Percentiles rank a stretch among this genome's conserved stretches.
phyloP scores from a whole-genome alignment of 306 rosid genomes.

The Rosa multiflora region DNA sequence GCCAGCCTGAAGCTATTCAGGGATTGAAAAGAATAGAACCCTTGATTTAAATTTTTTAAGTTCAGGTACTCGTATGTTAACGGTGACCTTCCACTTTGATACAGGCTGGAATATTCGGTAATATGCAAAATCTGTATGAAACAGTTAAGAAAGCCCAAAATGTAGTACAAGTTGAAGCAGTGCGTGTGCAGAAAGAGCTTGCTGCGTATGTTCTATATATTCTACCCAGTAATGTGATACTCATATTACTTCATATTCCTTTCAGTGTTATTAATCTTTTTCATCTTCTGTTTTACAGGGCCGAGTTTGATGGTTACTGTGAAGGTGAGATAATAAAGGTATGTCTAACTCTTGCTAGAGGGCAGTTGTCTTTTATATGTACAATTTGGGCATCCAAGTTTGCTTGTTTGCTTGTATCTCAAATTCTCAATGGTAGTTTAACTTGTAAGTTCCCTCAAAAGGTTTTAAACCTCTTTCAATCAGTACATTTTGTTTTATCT shows the following conservation, averaged over 20 bases:
- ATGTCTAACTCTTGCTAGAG: conserved; percentile 15
- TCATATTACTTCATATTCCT: background rate
- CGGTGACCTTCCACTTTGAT: conserved; percentile 25
- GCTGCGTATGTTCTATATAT: conserved; percentile 53
- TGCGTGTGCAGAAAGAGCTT: conserved; percentile 83
- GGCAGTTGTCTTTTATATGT: background rate
- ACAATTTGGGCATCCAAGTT: background rate
- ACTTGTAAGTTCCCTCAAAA: background rate
- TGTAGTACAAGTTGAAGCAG: conserved; percentile 89
- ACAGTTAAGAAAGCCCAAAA: conserved; percentile 82
- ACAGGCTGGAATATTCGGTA: conserved; percentile 74
- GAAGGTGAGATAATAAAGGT: conserved; percentile 86
- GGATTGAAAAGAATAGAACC: background rate
- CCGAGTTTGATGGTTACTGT: conserved; percentile 83
- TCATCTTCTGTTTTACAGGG: conserved; percentile 47
- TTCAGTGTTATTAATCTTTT: conserved; percentile 13
- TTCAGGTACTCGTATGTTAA: background rate
- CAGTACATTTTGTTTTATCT: background rate
- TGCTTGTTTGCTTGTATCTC: background rate
- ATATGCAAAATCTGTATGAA: conserved; percentile 79
- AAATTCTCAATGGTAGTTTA: background rate
- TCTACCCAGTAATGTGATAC: background rate
- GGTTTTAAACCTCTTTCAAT: background rate
- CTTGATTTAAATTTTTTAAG: background rate
- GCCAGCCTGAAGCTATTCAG: background rate